Percentiles rank a stretch among this genome's conserved stretches.
phyloP scores from a whole-genome alignment of 2,329 filamentous ascomycete species.

The Pseudogymnoascus sp. region DNA sequence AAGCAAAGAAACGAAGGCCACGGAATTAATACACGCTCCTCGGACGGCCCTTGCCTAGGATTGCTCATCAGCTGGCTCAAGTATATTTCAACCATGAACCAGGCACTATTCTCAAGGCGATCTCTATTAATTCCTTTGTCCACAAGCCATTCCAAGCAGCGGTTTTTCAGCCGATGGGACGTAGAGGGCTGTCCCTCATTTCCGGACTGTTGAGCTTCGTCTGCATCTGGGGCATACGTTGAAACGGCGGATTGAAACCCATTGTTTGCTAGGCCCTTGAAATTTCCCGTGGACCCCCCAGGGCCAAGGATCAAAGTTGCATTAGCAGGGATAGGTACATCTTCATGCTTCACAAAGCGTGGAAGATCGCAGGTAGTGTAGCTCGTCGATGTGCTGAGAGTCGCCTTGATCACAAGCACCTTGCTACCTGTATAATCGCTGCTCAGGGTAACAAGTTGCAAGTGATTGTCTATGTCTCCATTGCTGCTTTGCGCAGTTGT shows the following conservation, averaged over 20 bases:
- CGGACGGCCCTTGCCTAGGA: background rate
- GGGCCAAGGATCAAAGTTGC: slow-evolving; percentile 26
- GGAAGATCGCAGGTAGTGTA: background rate
- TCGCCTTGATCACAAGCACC: slow-evolving; percentile 10
- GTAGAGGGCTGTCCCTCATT: background rate
- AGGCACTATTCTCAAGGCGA: slow-evolving; percentile 24
- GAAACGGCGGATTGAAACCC: background rate
- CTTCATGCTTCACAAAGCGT: background rate
- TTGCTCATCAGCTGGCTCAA: background rate
- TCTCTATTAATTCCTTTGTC: slow-evolving; percentile 22
- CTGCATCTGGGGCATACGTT: background rate
- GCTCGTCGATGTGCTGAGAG: background rate
- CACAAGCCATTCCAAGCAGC: slow-evolving; percentile 27
- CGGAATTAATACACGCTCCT: slow-evolving; percentile 22
- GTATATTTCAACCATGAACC: slow-evolving; percentile 25
- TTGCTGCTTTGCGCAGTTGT: background rate
- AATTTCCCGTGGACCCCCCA: slow-evolving; percentile 10
- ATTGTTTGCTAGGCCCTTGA: background rate
- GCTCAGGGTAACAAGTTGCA: slow-evolving; percentile 4
- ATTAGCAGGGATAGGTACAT: background rate
- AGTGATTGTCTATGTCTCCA: background rate
- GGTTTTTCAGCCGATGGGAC: background rate
- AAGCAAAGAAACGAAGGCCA: slow-evolving; percentile 29
- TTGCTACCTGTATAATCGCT: slow-evolving; percentile 1
- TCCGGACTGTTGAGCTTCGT: background rate